phyloP scores from a whole-genome alignment of 208 protist genomes.

The Crithidia acanthocephali region DNA sequence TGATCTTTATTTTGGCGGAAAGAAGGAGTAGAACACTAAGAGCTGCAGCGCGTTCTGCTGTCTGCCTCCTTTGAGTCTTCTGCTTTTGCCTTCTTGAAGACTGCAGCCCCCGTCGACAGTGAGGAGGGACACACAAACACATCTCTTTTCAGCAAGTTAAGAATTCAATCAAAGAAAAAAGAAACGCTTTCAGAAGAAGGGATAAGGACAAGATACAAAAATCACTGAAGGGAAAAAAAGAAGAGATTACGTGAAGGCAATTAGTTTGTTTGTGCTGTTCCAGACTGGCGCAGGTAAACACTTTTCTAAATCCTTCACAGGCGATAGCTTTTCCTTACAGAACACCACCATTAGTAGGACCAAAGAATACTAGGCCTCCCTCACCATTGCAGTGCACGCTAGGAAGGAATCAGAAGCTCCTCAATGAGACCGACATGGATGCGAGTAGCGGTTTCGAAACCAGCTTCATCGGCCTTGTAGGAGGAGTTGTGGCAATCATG shows the following conservation, averaged over 20 bases:
- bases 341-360: not conserved
- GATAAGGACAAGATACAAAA: not conserved
- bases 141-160: too few species aligned
- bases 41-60: too few species aligned
- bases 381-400: too few species aligned
- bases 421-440: slow-evolving; percentile 57
- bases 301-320: not conserved
- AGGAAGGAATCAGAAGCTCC: slow-evolving; percentile 37
- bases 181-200: not conserved
- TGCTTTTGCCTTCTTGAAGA: too few species aligned
- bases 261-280: too few species aligned
- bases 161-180: not conserved
- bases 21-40: too few species aligned
- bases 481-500: slow-evolving; percentile 58
- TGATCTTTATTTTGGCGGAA: too few species aligned
- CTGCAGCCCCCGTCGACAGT: too few species aligned
- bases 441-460: slow-evolving; percentile 48
- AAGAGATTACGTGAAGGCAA: too few species aligned
- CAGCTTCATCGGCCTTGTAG: slow-evolving; percentile 50
- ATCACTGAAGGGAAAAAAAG: not conserved
- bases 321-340: not conserved
- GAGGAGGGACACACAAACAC: not conserved
- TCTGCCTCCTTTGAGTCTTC: too few species aligned
- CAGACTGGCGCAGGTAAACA: not conserved
- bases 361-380: too few species aligned